Conservation (phyloP, 1,139 yeast species). For the Hanseniaspora uvarum region DNA sequence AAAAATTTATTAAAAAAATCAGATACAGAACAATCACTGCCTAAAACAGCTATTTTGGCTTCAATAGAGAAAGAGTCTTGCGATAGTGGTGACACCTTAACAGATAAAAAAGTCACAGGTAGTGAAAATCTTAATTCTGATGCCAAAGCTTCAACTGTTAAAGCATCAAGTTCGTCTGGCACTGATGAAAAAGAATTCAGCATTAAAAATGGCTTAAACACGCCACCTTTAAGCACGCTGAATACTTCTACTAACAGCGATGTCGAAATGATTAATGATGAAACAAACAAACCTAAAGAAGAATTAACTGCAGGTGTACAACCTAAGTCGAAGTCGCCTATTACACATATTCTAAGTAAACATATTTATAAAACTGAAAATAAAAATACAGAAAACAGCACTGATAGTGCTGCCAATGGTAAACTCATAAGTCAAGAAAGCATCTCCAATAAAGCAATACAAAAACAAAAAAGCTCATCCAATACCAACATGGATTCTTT, state of each 20-base stretch:
- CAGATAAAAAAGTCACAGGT: background rate
- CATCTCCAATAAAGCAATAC: too few relatives aligned
- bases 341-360: background rate
- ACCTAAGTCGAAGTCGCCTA: background rate
- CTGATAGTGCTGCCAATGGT: background rate
- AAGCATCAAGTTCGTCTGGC: background rate
- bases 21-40: background rate
- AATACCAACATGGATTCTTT: background rate
- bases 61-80: background rate
- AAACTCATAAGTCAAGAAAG: background rate
- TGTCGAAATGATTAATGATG: slow-evolving; percentile 6
- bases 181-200: background rate
- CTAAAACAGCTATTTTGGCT: background rate
- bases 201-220: slow-evolving; percentile 1
- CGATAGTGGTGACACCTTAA: background rate
- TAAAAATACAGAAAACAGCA: background rate
- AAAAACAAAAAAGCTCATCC: background rate
- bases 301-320: too few relatives aligned
- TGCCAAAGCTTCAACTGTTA: background rate
- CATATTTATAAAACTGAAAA: background rate
- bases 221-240: slow-evolving; percentile 11
- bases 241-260: slow-evolving; percentile 14
- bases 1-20: background rate
- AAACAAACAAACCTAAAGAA: background rate
- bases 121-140: background rate